Percentiles rank a stretch among this genome's conserved stretches.
These are phyloP conservation scores for Fraxinus ornus DNA, from an alignment of 305 asterid species.

Conservation along the genomic window DNA sequence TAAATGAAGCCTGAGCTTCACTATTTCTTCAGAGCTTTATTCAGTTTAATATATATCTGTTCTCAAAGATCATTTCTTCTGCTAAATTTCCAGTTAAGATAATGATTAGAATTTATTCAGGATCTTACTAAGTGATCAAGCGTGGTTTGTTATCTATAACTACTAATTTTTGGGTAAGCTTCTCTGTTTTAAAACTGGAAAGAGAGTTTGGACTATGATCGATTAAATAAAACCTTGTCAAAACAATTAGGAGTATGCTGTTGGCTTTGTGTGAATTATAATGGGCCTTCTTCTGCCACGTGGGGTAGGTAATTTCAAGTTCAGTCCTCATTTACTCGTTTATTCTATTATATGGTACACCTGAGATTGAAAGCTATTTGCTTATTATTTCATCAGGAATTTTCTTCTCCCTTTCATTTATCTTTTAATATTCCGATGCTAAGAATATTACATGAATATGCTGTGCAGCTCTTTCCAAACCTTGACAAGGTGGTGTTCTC, in stretches of 20 bases:
- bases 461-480: constrained; percentile 88
- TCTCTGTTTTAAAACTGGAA: neutral
- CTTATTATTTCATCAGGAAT: constrained; percentile 4
- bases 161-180: constrained; percentile 3
- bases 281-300: neutral
- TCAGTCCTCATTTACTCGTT: neutral
- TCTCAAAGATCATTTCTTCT: neutral
- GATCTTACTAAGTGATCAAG: neutral
- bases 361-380: constrained; percentile 9
- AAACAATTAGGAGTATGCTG: constrained; percentile 4
- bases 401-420: constrained; percentile 14
- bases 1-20: constrained; percentile 10
- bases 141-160: neutral
- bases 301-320: neutral
- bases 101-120: neutral
- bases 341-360: neutral
- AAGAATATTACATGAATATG: constrained; percentile 25
- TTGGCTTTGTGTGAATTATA: constrained; percentile 8
- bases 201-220: constrained; percentile 14
- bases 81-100: neutral
- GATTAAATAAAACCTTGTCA: constrained; percentile 13
- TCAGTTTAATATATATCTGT: constrained; percentile 1
- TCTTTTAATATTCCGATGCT: neutral
- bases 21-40: constrained; percentile 13
- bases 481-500: constrained; percentile 96